A percentile compares a stretch with the other conserved stretches of the same genome.
These are phyloP conservation scores for Solioccasus polychromus DNA, from an alignment of 768 basidiomycete genomes.

Conservation along the genomic window DNA sequence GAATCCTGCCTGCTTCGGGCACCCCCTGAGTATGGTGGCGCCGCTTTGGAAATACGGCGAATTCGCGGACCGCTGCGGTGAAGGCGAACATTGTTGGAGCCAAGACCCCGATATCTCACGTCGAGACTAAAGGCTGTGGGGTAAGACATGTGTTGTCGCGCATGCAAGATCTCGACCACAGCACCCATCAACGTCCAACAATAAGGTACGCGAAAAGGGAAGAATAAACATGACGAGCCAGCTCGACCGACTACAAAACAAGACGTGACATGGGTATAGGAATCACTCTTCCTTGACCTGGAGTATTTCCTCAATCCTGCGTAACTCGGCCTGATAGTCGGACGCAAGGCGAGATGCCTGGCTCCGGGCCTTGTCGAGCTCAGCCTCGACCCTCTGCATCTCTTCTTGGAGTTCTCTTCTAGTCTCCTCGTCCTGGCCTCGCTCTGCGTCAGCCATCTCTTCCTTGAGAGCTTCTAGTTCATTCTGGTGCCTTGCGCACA, in stretches of 20 bases:
- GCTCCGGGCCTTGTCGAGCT: conserved; percentile 27
- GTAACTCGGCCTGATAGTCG: conserved; percentile 33
- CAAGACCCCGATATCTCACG: conserved; percentile 7
- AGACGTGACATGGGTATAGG: conserved; percentile 13
- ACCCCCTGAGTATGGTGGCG: conserved; percentile 8
- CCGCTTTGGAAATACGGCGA: conserved; percentile 16
- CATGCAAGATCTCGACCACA: conserved; percentile 16
- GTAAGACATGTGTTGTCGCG: conserved; percentile 4
- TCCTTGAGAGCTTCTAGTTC: conserved; percentile 46
- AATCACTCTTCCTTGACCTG: conserved; percentile 30
- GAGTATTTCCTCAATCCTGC: conserved; percentile 33
- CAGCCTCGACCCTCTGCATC: conserved; percentile 28
- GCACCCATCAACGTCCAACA: conserved; percentile 3
- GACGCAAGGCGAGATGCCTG: conserved; percentile 31
- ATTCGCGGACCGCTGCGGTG: conserved; percentile 10
- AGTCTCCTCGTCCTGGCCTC: conserved; percentile 44
- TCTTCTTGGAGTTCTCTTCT: conserved; percentile 45
- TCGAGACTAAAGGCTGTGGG: conserved; percentile 3
- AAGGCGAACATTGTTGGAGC: neutral
- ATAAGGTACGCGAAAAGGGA: conserved; percentile 4
- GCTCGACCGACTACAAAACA: conserved; percentile 28
- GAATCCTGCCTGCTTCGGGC: conserved; percentile 18
- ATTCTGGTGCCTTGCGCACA: conserved; percentile 41
- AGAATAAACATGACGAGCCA: conserved; percentile 22
- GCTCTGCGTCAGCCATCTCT: conserved; percentile 47